Evolutionary conservation across 805 yeast genomes (phyloP), one percentile per base, ranked within the genome.

Genomic region (Candida silvicultrix): DNA sequence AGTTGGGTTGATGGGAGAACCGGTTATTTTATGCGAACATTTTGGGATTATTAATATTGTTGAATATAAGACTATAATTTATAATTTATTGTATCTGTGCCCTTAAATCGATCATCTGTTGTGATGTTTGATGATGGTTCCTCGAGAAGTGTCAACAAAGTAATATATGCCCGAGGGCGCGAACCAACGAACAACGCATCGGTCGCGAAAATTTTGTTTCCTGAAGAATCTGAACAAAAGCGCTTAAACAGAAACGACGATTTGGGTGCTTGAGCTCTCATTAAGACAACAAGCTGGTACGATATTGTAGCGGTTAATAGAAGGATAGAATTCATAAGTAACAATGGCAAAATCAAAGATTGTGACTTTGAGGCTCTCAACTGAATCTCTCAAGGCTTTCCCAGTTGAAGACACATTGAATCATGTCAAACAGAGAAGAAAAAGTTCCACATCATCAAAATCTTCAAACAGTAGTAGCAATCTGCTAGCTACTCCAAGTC

Each of bases 301-400:
- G n/a, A n/a, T n/a, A n/a, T n/a, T n/a, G n/a, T 23, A 6, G 25
- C 9, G 25, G 9, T 23, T 9, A 23, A 23, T 23, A 6, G 25
- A 23, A 23, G 25, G 9, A 23, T 23, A 23, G 25, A 23, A 23
- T 5, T 7, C 31, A 28, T 14, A 18, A 37, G 31, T 10, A 23
- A 23, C 25, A 23, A 48, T 45, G 50, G 46, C 47, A 45, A 50
- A 29, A 18, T 32, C 48, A 10, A 39, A 49, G 43, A 7, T 52
- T 1, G 57, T 57, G 29, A 55, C 52, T 15, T 47, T 57, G 5
- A 55, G 46, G 21, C 39, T 57, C 5, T 36, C 57, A 11, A 34
- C 48, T 1, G 52, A 52, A 1, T 32, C 29, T 6, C 51, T 53
- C 0, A 49, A 45, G 16, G 45, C 43, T 20, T 40, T 47, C 31